Evolutionary conservation across 805 yeast genomes (phyloP), one percentile per base, ranked within the genome.

Genomic region (Teunomyces kruisii): DNA sequence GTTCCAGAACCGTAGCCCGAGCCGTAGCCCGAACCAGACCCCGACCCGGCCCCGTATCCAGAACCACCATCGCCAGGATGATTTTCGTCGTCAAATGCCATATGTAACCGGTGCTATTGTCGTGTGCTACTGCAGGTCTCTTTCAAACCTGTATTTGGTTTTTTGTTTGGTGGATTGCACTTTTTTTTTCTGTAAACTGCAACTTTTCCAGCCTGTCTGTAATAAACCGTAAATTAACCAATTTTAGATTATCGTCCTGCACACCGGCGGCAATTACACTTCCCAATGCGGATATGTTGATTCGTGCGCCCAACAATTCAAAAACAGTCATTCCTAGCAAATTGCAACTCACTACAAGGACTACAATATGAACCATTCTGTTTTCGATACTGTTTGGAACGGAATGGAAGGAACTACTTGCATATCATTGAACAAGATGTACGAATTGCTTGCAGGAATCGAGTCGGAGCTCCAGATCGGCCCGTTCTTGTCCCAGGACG

Each of bases 251-350:
- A 4, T 3, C 6, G 22, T 19, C 45, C 36, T 40, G 27, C 30
- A 45, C 29, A 32, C 31, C 39, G 7, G 29, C 22, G 32, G 17
- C 45, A 32, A 43, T 48, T 47, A 46, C 52, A 39, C 28, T 48
- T 40, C 51, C 52, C 27, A 26, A 42, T 48, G 22, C 7, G 49
- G 51, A 27, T 38, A 26, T 9, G 12, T 3, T 9, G 17, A 22
- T 24, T 19, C 13, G 28, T 29, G 19, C 38, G 39, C 44, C 51
- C 41, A 42, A 40, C 36, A 16, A 33, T 19, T 36, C 42, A 46
- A 33, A 41, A 32, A 13, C 45, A 40, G 26, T 42, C 37, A 26
- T 26, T 10, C 9, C 28, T 26, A 26, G 9, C 7, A 9, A 5
- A 19, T 19, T 19, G 22, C 22, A 19, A 19, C 22, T 19, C 6